Evolutionary conservation across 2,329 filamentous ascomycete genomes (phyloP).

Genomic region (Aureobasidium sp.): DNA sequence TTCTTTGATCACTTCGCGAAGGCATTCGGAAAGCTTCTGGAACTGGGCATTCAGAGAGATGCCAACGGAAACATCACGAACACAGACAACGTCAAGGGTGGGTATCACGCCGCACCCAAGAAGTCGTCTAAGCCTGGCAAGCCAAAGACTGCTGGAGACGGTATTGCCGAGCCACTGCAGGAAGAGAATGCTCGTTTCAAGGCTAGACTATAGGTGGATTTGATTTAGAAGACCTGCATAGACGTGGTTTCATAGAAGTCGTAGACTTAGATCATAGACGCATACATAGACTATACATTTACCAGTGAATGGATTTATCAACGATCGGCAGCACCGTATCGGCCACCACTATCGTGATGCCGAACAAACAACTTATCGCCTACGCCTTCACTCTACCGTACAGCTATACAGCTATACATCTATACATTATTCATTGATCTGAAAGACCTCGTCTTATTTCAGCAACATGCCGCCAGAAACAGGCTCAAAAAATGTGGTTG

Average conservation of each 20-base stretch:
- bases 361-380: too few species aligned
- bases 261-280: neutral
- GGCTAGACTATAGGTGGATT: slow-evolving; percentile 28
- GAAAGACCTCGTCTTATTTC: too few species aligned
- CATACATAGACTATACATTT: neutral
- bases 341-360: too few species aligned
- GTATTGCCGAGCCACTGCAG: slow-evolving; percentile 34
- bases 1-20: slow-evolving; percentile 54
- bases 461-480: too few species aligned
- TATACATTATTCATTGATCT: too few species aligned
- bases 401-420: too few species aligned
- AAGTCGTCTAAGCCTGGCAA: slow-evolving; percentile 38
- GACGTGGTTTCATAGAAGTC: neutral
- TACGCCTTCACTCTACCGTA: too few species aligned
- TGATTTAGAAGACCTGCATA: neutral
- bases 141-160: slow-evolving; percentile 28
- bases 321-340: too few species aligned
- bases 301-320: too few species aligned
- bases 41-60: slow-evolving; percentile 52
- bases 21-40: slow-evolving; percentile 52
- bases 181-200: slow-evolving; percentile 31
- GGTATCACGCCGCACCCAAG: slow-evolving; percentile 49
- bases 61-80: slow-evolving; percentile 45
- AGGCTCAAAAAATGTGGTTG: neutral
- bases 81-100: slow-evolving; percentile 48